Conservation (phyloP, 306 rosid species). For the Dicorynia guianensis region DNA sequence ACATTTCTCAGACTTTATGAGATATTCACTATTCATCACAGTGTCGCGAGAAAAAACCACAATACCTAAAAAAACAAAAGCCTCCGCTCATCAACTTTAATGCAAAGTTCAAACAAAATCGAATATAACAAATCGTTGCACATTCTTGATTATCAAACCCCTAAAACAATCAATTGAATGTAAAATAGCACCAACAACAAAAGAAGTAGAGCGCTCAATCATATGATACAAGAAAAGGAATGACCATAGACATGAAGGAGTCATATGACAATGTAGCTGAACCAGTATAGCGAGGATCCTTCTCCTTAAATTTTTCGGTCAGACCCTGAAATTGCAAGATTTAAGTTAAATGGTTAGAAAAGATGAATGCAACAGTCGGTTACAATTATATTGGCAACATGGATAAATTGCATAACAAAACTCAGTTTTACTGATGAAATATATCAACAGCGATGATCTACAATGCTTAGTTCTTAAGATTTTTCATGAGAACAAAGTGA, state of each 20-base stretch:
- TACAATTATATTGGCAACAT: not conserved
- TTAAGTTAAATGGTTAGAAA: slow-evolving; percentile 12
- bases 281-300: slow-evolving; percentile 69
- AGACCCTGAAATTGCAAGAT: slow-evolving; percentile 71
- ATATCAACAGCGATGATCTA: slow-evolving; percentile 9
- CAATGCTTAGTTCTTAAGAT: slow-evolving; percentile 3
- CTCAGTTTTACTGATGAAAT: slow-evolving; percentile 2
- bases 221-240: slow-evolving; percentile 85
- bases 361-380: not conserved
- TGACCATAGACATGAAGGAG: slow-evolving; percentile 73
- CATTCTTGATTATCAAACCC: slow-evolving; percentile 25
- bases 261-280: slow-evolving; percentile 72
- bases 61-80: not conserved
- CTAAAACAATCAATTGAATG: slow-evolving; percentile 50
- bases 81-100: not conserved
- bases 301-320: slow-evolving; percentile 90
- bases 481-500: not conserved
- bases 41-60: not conserved
- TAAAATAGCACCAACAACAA: slow-evolving; percentile 24
- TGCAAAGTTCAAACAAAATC: not conserved
- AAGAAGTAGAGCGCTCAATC: slow-evolving; percentile 50
- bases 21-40: too few species aligned
- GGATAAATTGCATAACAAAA: not conserved
- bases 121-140: slow-evolving; percentile 21
- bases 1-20: too few species aligned